These are phyloP conservation scores for Drechslera avenae DNA, from an alignment of 2,329 filamentous ascomycete species.

Conservation along the genomic window DNA sequence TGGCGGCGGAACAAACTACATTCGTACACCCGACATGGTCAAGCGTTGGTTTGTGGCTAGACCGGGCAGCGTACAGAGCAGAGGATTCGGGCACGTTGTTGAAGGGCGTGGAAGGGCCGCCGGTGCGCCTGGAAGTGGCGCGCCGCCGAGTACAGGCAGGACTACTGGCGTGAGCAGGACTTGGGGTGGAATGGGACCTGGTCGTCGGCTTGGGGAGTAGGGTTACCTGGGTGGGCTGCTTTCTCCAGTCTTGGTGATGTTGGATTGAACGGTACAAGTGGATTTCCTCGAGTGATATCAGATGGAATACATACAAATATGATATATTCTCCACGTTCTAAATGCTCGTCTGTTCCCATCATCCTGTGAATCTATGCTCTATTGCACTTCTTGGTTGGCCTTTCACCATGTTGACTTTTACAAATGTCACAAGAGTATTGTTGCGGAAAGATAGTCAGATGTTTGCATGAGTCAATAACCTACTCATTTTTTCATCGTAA, in stretches of 20 bases:
- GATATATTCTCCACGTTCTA: background rate
- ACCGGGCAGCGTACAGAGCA: slow-evolving; percentile 52
- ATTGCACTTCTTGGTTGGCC: too few relatives aligned
- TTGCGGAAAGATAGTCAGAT: too few relatives aligned
- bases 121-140: slow-evolving; percentile 19
- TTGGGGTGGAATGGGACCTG: slow-evolving; percentile 38
- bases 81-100: slow-evolving; percentile 68
- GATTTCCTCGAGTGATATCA: background rate
- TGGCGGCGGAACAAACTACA: slow-evolving; percentile 77
- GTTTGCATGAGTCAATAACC: too few relatives aligned
- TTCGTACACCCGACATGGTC: slow-evolving; percentile 75
- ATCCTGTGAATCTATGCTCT: too few relatives aligned
- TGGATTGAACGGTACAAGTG: too few relatives aligned
- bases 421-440: too few relatives aligned
- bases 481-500: too few relatives aligned
- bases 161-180: slow-evolving; percentile 33
- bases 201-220: slow-evolving; percentile 38
- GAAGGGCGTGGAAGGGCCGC: slow-evolving; percentile 36
- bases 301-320: background rate
- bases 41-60: slow-evolving; percentile 66
- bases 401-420: too few relatives aligned
- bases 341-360: too few relatives aligned
- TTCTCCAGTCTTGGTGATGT: background rate
- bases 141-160: slow-evolving; percentile 26
- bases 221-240: background rate